Conservation (phyloP, 2,329 filamentous ascomycete species). For the Ophiostoma sp. region DNA sequence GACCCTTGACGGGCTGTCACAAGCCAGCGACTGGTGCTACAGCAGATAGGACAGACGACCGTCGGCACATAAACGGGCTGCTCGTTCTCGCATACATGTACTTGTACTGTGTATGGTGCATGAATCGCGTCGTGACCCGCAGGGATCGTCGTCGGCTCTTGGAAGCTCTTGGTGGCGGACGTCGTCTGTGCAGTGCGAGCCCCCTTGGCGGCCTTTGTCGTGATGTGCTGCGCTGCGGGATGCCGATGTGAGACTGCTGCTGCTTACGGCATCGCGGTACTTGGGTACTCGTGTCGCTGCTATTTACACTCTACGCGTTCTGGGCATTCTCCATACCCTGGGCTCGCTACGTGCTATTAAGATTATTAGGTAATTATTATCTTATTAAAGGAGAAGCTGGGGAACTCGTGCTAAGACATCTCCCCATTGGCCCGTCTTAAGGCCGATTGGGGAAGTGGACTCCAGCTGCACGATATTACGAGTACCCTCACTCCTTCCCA, state of each 20-base stretch:
- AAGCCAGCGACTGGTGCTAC: too few species aligned
- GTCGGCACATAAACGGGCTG: too few species aligned
- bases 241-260: not conserved
- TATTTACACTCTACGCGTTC: not conserved
- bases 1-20: not conserved
- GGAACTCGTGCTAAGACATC: not conserved
- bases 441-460: not conserved
- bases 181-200: too few species aligned
- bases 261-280: not conserved
- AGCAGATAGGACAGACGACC: too few species aligned
- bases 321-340: not conserved
- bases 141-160: too few species aligned
- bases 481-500: not conserved
- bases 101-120: too few species aligned
- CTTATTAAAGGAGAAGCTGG: conserved; percentile 1
- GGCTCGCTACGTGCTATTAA: not conserved
- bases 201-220: too few species aligned
- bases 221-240: not conserved
- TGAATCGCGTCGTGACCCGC: too few species aligned
- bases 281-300: not conserved
- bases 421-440: not conserved
- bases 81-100: too few species aligned
- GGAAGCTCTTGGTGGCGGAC: too few species aligned
- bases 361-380: not conserved
- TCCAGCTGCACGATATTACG: not conserved